Conservation (phyloP, 2,329 filamentous ascomycete species). For the Aspergillus awamori region DNA sequence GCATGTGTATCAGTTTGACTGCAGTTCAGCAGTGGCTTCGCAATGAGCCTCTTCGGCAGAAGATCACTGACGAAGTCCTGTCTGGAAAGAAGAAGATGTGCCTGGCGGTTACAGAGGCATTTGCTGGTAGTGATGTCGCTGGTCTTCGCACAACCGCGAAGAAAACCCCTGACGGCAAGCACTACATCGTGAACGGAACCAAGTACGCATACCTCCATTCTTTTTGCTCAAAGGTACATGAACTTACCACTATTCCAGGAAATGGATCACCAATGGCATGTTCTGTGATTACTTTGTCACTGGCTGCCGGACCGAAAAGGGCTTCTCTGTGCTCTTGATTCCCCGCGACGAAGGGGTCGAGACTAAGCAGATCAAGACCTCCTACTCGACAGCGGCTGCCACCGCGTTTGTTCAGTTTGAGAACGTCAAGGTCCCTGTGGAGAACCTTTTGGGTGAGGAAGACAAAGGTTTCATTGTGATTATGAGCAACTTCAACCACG, state of each 20-base stretch:
- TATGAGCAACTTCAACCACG: constrained; percentile 86
- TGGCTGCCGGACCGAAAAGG: constrained; percentile 76
- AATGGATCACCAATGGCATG: constrained; percentile 83
- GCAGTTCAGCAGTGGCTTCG: constrained; percentile 78
- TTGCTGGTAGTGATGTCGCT: constrained; percentile 81
- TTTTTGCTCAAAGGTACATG: background rate
- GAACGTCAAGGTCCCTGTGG: constrained; percentile 80
- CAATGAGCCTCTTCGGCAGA: constrained; percentile 66
- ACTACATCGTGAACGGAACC: constrained; percentile 61
- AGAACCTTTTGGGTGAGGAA: constrained; percentile 77
- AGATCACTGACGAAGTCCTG: constrained; percentile 71
- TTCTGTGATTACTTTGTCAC: constrained; percentile 83
- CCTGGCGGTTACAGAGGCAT: constrained; percentile 84
- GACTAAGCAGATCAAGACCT: constrained; percentile 64
- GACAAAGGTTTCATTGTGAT: constrained; percentile 86
- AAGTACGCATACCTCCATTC: constrained; percentile 29
- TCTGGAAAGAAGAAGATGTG: constrained; percentile 85
- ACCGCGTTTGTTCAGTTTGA: constrained; percentile 82
- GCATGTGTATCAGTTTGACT: constrained; percentile 80
- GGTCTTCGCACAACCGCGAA: constrained; percentile 75
- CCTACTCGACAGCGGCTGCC: constrained; percentile 75
- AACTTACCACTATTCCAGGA: constrained; percentile 59
- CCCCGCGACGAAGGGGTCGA: constrained; percentile 70
- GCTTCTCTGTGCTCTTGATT: constrained; percentile 75
- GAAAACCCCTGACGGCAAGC: constrained; percentile 73